These are phyloP conservation scores for Stygiomarasmius scandens DNA, from an alignment of 1,284 basidiomycete species.

Conservation along the genomic window DNA sequence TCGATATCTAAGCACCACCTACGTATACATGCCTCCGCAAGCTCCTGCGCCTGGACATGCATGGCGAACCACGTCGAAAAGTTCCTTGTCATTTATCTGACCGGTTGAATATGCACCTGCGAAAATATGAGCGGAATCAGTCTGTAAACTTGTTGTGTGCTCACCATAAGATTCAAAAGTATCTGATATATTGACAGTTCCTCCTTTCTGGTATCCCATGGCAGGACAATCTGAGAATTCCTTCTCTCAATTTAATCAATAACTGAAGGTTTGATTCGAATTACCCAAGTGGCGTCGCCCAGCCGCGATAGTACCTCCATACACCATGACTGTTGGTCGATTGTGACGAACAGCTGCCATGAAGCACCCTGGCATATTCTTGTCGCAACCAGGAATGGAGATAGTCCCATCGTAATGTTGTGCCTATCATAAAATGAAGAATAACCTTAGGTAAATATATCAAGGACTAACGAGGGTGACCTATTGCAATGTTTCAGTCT, in stretches of 20 bases:
- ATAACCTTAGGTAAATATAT: background rate
- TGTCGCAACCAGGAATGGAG: slow-evolving; percentile 84
- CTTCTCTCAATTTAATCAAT: background rate
- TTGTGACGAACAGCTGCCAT: slow-evolving; percentile 87
- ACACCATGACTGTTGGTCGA: slow-evolving; percentile 83
- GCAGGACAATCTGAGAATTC: slow-evolving; percentile 69
- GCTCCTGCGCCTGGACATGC: slow-evolving; percentile 78
- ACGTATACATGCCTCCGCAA: slow-evolving; percentile 87
- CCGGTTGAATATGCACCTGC: slow-evolving; percentile 75
- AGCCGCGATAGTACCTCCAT: slow-evolving; percentile 83
- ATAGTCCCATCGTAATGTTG: slow-evolving; percentile 91
- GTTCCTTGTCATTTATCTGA: slow-evolving; percentile 75
- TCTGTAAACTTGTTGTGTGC: background rate
- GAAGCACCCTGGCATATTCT: slow-evolving; percentile 93
- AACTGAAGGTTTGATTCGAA: background rate
- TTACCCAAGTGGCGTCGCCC: slow-evolving; percentile 68
- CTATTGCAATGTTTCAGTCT: background rate
- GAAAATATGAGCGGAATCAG: background rate
- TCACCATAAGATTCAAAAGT: slow-evolving; percentile 82
- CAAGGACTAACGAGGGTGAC: background rate
- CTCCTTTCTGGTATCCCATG: slow-evolving; percentile 78
- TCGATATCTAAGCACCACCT: slow-evolving; percentile 23
- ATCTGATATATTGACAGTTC: slow-evolving; percentile 80
- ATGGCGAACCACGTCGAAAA: slow-evolving; percentile 80
- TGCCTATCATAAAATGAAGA: slow-evolving; percentile 49